Evolutionary conservation across 2,329 filamentous ascomycete genomes (phyloP).

Genomic region (Pyricularia sp.): DNA sequence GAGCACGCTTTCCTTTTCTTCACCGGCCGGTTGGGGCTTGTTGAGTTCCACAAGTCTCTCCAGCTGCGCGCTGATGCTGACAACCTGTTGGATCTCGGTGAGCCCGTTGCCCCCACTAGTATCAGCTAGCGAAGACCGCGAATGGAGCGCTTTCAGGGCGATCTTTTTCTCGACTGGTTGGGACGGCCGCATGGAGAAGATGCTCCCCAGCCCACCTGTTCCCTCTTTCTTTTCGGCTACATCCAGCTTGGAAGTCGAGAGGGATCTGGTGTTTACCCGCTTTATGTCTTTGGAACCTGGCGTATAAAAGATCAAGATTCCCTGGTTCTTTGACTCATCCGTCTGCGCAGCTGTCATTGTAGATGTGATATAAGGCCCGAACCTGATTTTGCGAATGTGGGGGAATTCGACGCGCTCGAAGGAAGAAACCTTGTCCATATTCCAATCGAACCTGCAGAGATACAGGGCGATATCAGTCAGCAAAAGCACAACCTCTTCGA

Average conservation of each 20-base stretch:
- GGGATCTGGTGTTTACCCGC: conserved; percentile 72
- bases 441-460: conserved; percentile 87
- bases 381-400: conserved; percentile 58
- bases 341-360: conserved; percentile 66
- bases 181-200: conserved; percentile 25
- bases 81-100: conserved; percentile 43
- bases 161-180: conserved; percentile 25
- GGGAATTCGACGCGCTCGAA: conserved; percentile 76
- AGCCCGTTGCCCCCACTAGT: conserved; percentile 20
- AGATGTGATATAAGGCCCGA: conserved; percentile 82
- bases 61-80: conserved; percentile 62
- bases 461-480: conserved; percentile 79
- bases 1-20: conserved; percentile 33
- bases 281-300: conserved; percentile 58
- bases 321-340: conserved; percentile 70
- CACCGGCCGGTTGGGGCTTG: conserved; percentile 24
- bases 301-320: conserved; percentile 67
- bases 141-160: conserved; percentile 43
- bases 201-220: conserved; percentile 21
- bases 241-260: conserved; percentile 38
- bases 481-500: conserved; percentile 80
- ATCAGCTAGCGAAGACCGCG: conserved; percentile 39
- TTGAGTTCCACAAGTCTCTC: conserved; percentile 47
- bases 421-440: conserved; percentile 81
- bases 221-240: conserved; percentile 1